Conservation (phyloP, 768 basidiomycete genomes). For the Lentinula sp. region DNA sequence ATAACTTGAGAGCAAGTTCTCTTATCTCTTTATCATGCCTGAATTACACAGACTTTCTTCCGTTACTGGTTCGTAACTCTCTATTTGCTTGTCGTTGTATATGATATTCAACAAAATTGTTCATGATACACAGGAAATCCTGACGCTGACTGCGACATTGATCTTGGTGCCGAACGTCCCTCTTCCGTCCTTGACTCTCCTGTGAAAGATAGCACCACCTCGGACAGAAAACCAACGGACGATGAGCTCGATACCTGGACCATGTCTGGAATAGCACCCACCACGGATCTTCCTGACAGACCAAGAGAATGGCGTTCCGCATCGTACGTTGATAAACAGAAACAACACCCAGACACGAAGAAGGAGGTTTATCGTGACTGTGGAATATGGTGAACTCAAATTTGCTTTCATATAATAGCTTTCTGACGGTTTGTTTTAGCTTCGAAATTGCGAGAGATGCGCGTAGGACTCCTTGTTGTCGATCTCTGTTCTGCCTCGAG, state of each 20-base stretch:
- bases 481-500: neutral
- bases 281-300: neutral
- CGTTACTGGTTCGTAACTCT: neutral
- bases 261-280: neutral
- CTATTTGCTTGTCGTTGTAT: too few relatives aligned
- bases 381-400: neutral
- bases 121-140: neutral
- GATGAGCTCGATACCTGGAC: neutral
- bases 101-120: neutral
- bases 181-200: neutral
- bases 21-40: neutral
- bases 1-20: neutral
- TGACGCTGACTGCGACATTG: neutral
- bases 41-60: constrained; percentile 1
- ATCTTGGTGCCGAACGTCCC: constrained; percentile 1
- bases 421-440: neutral
- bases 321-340: neutral
- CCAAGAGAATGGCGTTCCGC: constrained; percentile 1
- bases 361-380: neutral
- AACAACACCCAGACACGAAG: neutral
- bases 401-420: neutral
- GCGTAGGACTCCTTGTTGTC: neutral
- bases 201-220: neutral
- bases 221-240: neutral
- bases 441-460: neutral